Evolutionary conservation across 2,329 filamentous ascomycete genomes (phyloP).

Genomic region (Exutisphaerella laricina): DNA sequence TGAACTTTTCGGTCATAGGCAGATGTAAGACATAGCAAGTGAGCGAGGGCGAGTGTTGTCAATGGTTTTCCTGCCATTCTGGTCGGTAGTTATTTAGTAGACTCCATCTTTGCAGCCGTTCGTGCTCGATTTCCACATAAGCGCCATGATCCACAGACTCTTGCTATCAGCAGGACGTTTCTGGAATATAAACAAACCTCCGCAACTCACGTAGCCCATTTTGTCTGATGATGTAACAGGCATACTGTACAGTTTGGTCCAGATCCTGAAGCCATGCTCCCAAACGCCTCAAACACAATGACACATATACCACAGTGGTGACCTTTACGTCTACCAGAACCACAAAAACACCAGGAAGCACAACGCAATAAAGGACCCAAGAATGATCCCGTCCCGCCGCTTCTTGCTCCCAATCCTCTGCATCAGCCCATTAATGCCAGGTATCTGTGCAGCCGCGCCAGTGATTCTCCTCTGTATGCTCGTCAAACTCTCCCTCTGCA

Average conservation of each 20-base stretch:
- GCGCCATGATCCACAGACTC: too few species aligned
- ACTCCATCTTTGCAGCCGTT: too few species aligned
- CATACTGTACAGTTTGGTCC: constrained; percentile 1
- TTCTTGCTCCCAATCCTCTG: constrained; percentile 90
- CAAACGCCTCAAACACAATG: neutral
- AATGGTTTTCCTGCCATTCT: too few species aligned
- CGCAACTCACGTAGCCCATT: too few species aligned
- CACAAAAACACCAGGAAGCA: constrained; percentile 85
- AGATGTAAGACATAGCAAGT: too few species aligned
- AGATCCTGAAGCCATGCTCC: neutral
- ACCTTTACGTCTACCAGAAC: constrained; percentile 51
- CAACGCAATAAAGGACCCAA: constrained; percentile 84
- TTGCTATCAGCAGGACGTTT: too few species aligned
- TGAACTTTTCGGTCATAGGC: constrained; percentile 50
- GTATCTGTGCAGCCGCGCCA: constrained; percentile 80
- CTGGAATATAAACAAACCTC: too few species aligned
- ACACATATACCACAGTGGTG: neutral
- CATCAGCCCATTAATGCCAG: constrained; percentile 88
- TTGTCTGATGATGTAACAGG: neutral
- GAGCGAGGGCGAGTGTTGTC: too few species aligned
- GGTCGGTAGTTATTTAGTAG: too few species aligned
- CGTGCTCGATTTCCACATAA: too few species aligned
- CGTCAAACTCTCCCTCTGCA: constrained; percentile 81
- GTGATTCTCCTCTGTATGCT: constrained; percentile 90
- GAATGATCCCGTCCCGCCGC: constrained; percentile 87